Evolutionary conservation across 441 rosid genomes (phyloP).

Genomic region (Erodium chrysanthum): DNA sequence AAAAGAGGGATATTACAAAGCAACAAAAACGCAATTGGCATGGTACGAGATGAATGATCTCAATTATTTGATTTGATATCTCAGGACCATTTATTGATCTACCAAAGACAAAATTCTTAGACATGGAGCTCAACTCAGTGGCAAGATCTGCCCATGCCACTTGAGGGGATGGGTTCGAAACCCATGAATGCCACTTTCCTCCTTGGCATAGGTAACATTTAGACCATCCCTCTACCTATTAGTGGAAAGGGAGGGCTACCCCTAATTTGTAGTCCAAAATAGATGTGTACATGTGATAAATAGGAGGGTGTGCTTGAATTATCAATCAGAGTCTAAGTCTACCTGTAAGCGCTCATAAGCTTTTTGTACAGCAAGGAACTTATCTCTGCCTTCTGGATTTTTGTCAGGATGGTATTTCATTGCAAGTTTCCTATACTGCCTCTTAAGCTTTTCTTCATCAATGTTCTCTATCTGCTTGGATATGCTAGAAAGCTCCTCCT

Average conservation of each 20-base stretch:
- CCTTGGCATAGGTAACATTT: neutral
- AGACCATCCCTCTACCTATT: neutral
- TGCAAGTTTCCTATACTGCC: conserved; percentile 98
- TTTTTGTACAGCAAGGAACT: conserved; percentile 94
- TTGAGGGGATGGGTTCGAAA: neutral
- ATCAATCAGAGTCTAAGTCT: conserved; percentile 13
- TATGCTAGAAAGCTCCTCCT: conserved; percentile 53
- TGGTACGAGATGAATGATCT: neutral
- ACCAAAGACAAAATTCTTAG: neutral
- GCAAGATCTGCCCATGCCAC: neutral
- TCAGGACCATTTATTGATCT: neutral
- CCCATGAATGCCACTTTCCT: neutral
- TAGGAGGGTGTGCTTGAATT: neutral
- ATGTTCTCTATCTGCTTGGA: conserved; percentile 91
- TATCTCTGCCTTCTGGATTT: conserved; percentile 99
- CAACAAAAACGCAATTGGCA: neutral
- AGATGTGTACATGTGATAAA: neutral
- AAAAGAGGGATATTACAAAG: neutral
- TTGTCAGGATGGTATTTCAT: conserved; percentile 99
- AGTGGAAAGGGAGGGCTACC: neutral
- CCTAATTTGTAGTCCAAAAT: neutral
- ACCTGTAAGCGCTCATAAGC: conserved; percentile 99
- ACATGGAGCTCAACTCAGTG: neutral
- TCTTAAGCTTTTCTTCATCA: conserved; percentile 98
- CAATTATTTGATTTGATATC: neutral